These are phyloP conservation scores for Phytopythium sindhum DNA, from an alignment of 352 stramenopile genomes.

Conservation along the genomic window DNA sequence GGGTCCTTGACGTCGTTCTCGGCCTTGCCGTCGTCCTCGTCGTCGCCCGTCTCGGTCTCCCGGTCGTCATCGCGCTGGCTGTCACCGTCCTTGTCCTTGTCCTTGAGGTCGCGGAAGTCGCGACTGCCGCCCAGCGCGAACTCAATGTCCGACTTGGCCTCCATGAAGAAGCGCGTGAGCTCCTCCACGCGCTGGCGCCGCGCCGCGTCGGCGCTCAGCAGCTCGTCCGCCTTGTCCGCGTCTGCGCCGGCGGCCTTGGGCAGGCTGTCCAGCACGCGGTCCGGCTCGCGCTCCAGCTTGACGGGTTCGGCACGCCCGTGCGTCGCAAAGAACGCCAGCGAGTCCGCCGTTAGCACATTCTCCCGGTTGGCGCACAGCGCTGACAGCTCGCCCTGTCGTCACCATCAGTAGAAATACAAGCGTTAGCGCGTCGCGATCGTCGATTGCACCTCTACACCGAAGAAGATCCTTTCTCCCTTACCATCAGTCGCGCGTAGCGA, in stretches of 20 bases:
- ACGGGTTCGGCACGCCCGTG: slow-evolving; percentile 59
- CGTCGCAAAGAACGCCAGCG: slow-evolving; percentile 62
- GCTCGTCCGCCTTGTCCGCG: slow-evolving; percentile 49
- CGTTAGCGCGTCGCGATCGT: background rate
- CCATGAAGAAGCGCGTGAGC: slow-evolving; percentile 88
- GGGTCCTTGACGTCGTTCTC: slow-evolving; percentile 26
- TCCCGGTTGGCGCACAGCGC: slow-evolving; percentile 69
- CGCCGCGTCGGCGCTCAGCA: slow-evolving; percentile 72
- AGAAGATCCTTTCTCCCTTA: slow-evolving; percentile 4
- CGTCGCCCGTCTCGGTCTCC: slow-evolving; percentile 46
- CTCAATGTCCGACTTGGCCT: slow-evolving; percentile 88
- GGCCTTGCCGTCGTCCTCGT: slow-evolving; percentile 45
- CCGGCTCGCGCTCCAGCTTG: slow-evolving; percentile 66
- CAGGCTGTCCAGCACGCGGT: slow-evolving; percentile 22
- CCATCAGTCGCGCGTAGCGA: slow-evolving; percentile 76
- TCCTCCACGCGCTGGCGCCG: slow-evolving; percentile 82
- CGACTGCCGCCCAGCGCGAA: slow-evolving; percentile 73
- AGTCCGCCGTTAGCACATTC: slow-evolving; percentile 73
- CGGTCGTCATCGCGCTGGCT: slow-evolving; percentile 65
- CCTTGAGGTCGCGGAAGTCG: slow-evolving; percentile 65
- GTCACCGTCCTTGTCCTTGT: slow-evolving; percentile 67
- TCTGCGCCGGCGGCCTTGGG: slow-evolving; percentile 25
- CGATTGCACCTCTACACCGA: background rate
- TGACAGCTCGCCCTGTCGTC: slow-evolving; percentile 51
- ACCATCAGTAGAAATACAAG: background rate